A percentile compares a stretch with the other conserved stretches of the same genome.
phyloP scores from a whole-genome alignment of 371 early-diverging fungal genomes.

The Mortierella sp. region DNA sequence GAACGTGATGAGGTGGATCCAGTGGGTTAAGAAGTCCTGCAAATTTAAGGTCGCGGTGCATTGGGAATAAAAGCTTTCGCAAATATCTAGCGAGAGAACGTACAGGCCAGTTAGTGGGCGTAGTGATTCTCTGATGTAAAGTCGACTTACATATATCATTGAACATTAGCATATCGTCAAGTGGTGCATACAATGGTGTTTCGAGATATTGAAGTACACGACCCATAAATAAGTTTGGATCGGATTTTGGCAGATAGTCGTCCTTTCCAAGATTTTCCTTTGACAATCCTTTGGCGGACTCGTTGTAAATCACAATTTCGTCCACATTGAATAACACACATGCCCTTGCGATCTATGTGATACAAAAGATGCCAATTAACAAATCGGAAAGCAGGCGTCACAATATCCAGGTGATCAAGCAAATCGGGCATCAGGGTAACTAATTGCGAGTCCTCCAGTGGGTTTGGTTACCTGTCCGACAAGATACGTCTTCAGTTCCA shows the following conservation, averaged over 20 bases:
- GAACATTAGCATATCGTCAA: no score
- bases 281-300: slow-evolving; percentile 54
- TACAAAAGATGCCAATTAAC: neutral
- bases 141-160: neutral
- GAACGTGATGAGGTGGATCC: slow-evolving; percentile 81
- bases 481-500: slow-evolving; percentile 79
- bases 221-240: slow-evolving; percentile 73
- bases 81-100: slow-evolving; percentile 60
- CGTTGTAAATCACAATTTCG: slow-evolving; percentile 80
- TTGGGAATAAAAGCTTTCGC: slow-evolving; percentile 76
- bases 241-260: slow-evolving; percentile 56
- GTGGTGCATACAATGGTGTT: slow-evolving; percentile 67
- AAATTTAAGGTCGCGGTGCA: slow-evolving; percentile 79
- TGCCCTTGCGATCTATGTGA: slow-evolving; percentile 71
- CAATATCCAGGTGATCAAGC: no score
- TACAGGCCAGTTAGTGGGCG: neutral
- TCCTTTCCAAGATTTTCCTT: slow-evolving; percentile 45
- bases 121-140: neutral
- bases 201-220: slow-evolving; percentile 77
- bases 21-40: slow-evolving; percentile 80
- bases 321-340: slow-evolving; percentile 75
- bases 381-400: neutral
- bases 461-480: slow-evolving; percentile 72
- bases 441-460: no score
- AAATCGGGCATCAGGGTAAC: no score